A percentile compares a stretch with the other conserved stretches of the same genome.
Conservation (phyloP, 164 flowering plant genomes). For the Annona cherimola region DNA sequence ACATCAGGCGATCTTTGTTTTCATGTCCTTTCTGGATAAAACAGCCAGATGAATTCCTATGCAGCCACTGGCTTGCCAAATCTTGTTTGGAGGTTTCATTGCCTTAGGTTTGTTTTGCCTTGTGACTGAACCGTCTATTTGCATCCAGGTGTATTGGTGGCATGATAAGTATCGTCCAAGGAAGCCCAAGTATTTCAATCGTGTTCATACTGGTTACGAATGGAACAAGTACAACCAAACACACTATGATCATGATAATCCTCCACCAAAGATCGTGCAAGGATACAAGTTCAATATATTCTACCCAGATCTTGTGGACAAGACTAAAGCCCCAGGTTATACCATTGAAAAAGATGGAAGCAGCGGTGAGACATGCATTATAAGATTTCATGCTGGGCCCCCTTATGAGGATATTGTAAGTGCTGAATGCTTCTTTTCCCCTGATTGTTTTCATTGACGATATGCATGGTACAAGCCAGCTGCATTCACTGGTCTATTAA, state of each 20-base stretch:
- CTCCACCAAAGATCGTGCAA: conserved; percentile 97
- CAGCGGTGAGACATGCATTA: conserved; percentile 83
- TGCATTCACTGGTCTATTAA: not conserved
- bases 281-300: conserved; percentile 97
- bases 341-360: conserved; percentile 88
- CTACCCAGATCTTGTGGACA: conserved; percentile 97
- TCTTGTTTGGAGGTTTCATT: not conserved
- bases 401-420: conserved; percentile 98
- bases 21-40: not conserved
- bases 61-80: not conserved
- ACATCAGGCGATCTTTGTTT: not conserved
- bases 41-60: not conserved
- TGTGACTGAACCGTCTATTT: conserved; percentile 1
- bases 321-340: conserved; percentile 74
- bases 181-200: conserved; percentile 97
- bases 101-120: not conserved
- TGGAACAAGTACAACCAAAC: conserved; percentile 99
- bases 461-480: not conserved
- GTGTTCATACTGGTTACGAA: conserved; percentile 98
- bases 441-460: not conserved
- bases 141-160: conserved; percentile 97
- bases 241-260: conserved; percentile 98
- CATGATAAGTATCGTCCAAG: conserved; percentile 98
- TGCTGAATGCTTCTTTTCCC: conserved; percentile 2
- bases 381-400: conserved; percentile 95